These are phyloP conservation scores for Paramecium caudatum DNA, from an alignment of 73 alveolate genomes.

Conservation along the genomic window DNA sequence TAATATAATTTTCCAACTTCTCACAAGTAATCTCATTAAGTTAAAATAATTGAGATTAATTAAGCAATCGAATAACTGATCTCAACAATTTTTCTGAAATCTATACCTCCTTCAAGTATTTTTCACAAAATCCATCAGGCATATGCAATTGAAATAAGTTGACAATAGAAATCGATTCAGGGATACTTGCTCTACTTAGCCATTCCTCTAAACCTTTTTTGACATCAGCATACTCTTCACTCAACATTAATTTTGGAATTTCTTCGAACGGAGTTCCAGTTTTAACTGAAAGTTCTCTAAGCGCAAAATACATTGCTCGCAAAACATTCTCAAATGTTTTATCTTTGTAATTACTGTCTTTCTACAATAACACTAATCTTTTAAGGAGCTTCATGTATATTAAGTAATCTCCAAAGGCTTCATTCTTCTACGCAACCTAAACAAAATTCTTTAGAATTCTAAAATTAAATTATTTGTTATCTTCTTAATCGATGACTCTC, in stretches of 20 bases:
- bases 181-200: not conserved
- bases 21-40: not conserved
- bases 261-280: not conserved
- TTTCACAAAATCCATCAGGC: conserved; percentile 4
- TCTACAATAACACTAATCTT: not conserved
- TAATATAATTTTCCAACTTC: not conserved
- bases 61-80: conserved; percentile 10
- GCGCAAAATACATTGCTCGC: not conserved
- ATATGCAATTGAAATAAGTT: not conserved
- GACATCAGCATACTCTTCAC: not conserved
- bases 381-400: not conserved
- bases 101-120: not conserved
- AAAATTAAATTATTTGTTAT: not conserved
- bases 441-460: conserved; percentile 16
- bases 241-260: not conserved
- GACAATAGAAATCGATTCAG: not conserved
- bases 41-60: not conserved
- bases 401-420: conserved; percentile 9
- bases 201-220: conserved; percentile 2
- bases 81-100: not conserved
- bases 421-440: not conserved
- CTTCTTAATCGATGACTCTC: conserved; percentile 18
- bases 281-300: conserved; percentile 23
- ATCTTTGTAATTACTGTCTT: not conserved
- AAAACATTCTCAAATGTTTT: not conserved